Evolutionary conservation across 306 rosid species (phyloP).

Genomic region (Casuarina cunninghamiana): DNA sequence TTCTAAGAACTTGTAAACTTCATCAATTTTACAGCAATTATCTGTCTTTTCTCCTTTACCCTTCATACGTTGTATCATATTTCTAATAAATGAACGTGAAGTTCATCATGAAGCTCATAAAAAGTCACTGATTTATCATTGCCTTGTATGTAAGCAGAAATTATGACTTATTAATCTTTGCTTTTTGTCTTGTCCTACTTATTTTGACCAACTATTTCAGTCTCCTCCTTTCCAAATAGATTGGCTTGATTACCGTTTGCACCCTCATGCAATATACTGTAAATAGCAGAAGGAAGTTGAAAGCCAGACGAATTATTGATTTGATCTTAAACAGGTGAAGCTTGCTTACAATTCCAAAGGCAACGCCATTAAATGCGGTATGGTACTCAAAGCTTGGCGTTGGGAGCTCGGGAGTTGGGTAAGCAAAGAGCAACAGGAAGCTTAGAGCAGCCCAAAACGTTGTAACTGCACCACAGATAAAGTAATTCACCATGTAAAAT

Average conservation of each 20-base stretch:
- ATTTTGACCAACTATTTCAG: background rate
- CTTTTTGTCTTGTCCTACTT: background rate
- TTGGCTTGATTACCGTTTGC: background rate
- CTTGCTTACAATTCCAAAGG: slow-evolving; percentile 89
- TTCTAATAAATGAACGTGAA: background rate
- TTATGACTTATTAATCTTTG: background rate
- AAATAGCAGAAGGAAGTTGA: slow-evolving; percentile 17
- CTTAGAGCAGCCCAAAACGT: slow-evolving; percentile 79
- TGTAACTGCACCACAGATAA: slow-evolving; percentile 61
- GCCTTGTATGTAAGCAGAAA: background rate
- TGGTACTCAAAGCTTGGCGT: slow-evolving; percentile 97
- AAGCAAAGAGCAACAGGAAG: slow-evolving; percentile 90
- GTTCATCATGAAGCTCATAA: background rate
- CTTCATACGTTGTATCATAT: background rate
- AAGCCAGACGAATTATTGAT: slow-evolving; percentile 9
- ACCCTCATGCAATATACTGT: background rate
- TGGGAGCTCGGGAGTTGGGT: slow-evolving; percentile 93
- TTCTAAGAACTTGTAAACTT: background rate
- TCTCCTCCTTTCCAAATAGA: background rate
- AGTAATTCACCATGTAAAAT: slow-evolving; percentile 17
- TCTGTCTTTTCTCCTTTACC: background rate
- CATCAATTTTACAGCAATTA: background rate
- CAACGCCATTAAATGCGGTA: slow-evolving; percentile 91
- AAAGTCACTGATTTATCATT: background rate
- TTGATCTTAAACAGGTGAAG: slow-evolving; percentile 21